Conservation (phyloP, 129 eudicot species). For the Helianthus tuberosus region DNA sequence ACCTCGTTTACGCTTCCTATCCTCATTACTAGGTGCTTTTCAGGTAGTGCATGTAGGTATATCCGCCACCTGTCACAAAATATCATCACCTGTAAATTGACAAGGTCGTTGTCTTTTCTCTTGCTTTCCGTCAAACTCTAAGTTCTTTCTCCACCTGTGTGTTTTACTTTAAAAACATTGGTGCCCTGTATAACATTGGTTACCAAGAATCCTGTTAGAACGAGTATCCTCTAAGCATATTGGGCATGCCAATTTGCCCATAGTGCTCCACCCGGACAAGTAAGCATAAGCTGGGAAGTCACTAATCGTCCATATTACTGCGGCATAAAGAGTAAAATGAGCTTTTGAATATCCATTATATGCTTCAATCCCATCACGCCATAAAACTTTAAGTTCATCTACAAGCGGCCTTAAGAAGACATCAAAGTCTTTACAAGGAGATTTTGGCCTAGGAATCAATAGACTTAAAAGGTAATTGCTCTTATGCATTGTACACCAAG, state of each 20-base stretch:
- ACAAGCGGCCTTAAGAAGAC: neutral
- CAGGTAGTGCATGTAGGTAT: neutral
- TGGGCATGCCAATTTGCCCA: conserved; percentile 20
- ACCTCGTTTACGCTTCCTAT: conserved; percentile 9
- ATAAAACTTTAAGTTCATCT: conserved; percentile 2
- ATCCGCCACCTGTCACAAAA: neutral
- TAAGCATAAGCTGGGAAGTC: conserved; percentile 25
- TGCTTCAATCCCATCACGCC: conserved; percentile 2
- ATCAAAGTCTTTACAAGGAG: conserved; percentile 19
- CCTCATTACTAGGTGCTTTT: conserved; percentile 1
- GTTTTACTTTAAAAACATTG: neutral
- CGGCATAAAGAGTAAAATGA: neutral
- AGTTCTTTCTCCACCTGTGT: neutral
- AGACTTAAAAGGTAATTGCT: conserved; percentile 7
- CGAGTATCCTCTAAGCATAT: conserved; percentile 6
- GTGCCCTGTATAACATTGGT: conserved; percentile 2
- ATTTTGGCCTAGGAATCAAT: conserved; percentile 14
- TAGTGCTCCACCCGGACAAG: conserved; percentile 7
- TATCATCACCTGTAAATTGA: neutral
- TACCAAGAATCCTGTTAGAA: conserved; percentile 15
- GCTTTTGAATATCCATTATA: conserved; percentile 13
- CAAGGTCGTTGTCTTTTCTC: conserved; percentile 9
- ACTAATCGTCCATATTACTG: conserved; percentile 2
- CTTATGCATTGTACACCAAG: conserved; percentile 23
- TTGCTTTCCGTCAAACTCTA: conserved; percentile 14